Evolutionary conservation across 2,329 filamentous ascomycete genomes (phyloP).

Genomic region (Thelonectria blattea): DNA sequence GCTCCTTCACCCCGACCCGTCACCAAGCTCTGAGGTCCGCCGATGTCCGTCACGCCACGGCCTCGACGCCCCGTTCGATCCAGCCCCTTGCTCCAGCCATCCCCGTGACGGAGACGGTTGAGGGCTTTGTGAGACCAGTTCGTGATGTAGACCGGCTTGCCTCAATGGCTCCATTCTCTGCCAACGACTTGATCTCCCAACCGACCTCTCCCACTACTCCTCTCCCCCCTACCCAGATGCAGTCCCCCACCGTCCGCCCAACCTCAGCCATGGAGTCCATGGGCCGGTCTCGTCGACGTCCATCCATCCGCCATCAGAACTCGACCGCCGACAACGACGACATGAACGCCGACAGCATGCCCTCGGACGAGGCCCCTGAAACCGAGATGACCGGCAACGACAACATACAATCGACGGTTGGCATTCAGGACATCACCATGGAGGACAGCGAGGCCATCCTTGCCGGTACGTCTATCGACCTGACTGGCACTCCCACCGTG

Average conservation of each 20-base stretch:
- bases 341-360: constrained; percentile 80
- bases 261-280: constrained; percentile 59
- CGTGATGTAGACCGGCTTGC: constrained; percentile 83
- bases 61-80: constrained; percentile 52
- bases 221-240: constrained; percentile 67
- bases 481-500: constrained; percentile 74
- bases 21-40: constrained; percentile 58
- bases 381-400: constrained; percentile 80
- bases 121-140: constrained; percentile 80
- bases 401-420: constrained; percentile 81
- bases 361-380: constrained; percentile 78
- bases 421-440: constrained; percentile 81
- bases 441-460: constrained; percentile 83
- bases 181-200: constrained; percentile 78
- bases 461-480: constrained; percentile 73
- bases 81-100: constrained; percentile 73
- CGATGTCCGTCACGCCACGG: constrained; percentile 57
- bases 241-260: constrained; percentile 60
- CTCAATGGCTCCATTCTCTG: constrained; percentile 76
- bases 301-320: constrained; percentile 87
- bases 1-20: constrained; percentile 44
- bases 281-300: constrained; percentile 69
- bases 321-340: constrained; percentile 93
- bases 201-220: constrained; percentile 91
- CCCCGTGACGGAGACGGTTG: constrained; percentile 70